A percentile compares a stretch with the other conserved stretches of the same genome.
Conservation (phyloP, 345 rosid genomes). For the Eucalyptus marginata region DNA sequence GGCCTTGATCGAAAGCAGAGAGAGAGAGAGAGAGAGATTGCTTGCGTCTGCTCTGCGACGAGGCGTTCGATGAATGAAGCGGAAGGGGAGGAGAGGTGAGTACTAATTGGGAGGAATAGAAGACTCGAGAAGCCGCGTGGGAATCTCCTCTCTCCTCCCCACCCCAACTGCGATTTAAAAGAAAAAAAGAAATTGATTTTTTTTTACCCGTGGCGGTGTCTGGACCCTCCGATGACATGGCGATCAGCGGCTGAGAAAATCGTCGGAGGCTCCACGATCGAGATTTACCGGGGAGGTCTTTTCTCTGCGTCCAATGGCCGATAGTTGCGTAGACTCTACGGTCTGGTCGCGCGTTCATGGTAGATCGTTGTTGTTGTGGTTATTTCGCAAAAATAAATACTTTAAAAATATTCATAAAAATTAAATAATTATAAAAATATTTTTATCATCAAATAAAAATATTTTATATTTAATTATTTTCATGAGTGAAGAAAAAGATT, state of each 20-base stretch:
- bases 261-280: neutral
- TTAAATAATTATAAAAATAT: too few species aligned
- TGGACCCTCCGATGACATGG: neutral
- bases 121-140: constrained; percentile 4
- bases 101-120: neutral
- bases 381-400: too few species aligned
- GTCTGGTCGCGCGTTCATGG: neutral
- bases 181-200: too few species aligned
- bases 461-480: too few species aligned
- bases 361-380: too few species aligned
- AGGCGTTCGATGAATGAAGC: neutral
- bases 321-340: neutral
- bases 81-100: neutral
- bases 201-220: rapidly evolving
- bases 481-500: too few species aligned
- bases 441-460: too few species aligned
- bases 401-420: too few species aligned
- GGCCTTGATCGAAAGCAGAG: neutral
- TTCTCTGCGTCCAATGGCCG: neutral
- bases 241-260: neutral
- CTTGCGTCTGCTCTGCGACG: too few species aligned
- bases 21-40: neutral
- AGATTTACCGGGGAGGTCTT: neutral
- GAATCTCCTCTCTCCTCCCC: neutral
- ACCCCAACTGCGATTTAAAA: neutral